These are phyloP conservation scores for Seiridium unicorne DNA, from an alignment of 2,329 filamentous ascomycete species.

Conservation along the genomic window DNA sequence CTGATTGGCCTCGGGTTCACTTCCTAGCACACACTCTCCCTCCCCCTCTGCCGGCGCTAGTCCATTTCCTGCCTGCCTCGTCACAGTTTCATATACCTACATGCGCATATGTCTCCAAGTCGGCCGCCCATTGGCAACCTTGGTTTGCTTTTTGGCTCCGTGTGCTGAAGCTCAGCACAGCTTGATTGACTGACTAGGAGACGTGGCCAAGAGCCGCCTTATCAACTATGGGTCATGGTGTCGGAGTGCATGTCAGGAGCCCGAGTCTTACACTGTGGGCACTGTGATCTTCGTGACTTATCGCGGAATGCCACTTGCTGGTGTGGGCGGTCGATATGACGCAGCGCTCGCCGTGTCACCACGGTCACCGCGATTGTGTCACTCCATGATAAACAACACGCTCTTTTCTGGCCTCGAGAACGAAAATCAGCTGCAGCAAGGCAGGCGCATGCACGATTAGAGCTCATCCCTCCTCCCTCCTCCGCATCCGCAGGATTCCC, in stretches of 20 bases:
- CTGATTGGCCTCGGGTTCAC: too few species aligned
- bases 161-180: too few species aligned
- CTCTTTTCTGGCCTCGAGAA: neutral
- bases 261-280: neutral
- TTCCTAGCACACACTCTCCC: neutral
- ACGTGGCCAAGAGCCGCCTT: too few species aligned
- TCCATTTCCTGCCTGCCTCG: neutral
- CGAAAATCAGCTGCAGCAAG: neutral
- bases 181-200: too few species aligned
- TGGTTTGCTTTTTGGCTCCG: too few species aligned
- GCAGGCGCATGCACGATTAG: neutral
- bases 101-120: neutral
- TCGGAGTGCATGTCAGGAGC: neutral
- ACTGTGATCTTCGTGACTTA: conserved; percentile 10
- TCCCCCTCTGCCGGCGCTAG: neutral
- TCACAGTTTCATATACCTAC: neutral
- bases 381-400: neutral
- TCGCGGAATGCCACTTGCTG: conserved; percentile 10
- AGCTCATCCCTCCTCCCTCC: neutral
- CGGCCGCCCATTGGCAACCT: too few species aligned
- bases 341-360: conserved; percentile 9
- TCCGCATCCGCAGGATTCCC: neutral
- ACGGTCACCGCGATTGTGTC: conserved; percentile 10
- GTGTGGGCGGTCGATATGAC: conserved; percentile 5
- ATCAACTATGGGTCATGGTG: too few species aligned